Percentiles rank a stretch among this genome's conserved stretches.
Conservation (phyloP, 106 monocot genomes). For the Dendrobium officinale region DNA sequence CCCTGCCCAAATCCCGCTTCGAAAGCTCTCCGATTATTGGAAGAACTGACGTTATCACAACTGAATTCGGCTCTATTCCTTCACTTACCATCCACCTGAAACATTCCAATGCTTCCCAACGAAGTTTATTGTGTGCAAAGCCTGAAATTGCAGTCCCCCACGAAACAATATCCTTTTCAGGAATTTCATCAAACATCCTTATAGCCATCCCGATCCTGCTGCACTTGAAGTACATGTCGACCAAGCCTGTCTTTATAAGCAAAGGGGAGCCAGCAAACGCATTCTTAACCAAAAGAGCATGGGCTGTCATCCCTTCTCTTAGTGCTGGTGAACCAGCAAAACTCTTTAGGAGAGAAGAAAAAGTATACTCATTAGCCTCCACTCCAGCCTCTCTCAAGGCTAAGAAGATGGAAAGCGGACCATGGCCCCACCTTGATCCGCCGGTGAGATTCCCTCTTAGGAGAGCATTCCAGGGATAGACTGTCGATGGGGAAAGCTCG, state of each 20-base stretch:
- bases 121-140: slow-evolving; percentile 64
- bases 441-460: slow-evolving; percentile 41
- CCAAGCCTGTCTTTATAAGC: slow-evolving; percentile 51
- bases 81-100: slow-evolving; percentile 54
- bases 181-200: slow-evolving; percentile 83
- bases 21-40: slow-evolving; percentile 60
- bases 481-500: slow-evolving; percentile 9
- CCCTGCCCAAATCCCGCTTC: slow-evolving; percentile 45
- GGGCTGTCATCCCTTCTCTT: slow-evolving; percentile 44
- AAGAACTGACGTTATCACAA: slow-evolving; percentile 53
- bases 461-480: slow-evolving; percentile 73
- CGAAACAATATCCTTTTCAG: slow-evolving; percentile 57
- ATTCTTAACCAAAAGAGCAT: slow-evolving; percentile 66
- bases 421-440: slow-evolving; percentile 33
- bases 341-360: slow-evolving; percentile 73
- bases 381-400: slow-evolving; percentile 64
- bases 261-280: slow-evolving; percentile 23
- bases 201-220: slow-evolving; percentile 46
- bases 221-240: slow-evolving; percentile 90
- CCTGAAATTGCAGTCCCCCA: slow-evolving; percentile 88
- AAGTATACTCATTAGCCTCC: slow-evolving; percentile 59
- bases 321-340: slow-evolving; percentile 61
- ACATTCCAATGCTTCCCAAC: slow-evolving; percentile 65
- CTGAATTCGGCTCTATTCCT: slow-evolving; percentile 62
- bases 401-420: slow-evolving; percentile 27